Evolutionary conservation across 352 stramenopile genomes (phyloP), one percentile per base, ranked within the genome.

Genomic region (Globisporangium barbulae): DNA sequence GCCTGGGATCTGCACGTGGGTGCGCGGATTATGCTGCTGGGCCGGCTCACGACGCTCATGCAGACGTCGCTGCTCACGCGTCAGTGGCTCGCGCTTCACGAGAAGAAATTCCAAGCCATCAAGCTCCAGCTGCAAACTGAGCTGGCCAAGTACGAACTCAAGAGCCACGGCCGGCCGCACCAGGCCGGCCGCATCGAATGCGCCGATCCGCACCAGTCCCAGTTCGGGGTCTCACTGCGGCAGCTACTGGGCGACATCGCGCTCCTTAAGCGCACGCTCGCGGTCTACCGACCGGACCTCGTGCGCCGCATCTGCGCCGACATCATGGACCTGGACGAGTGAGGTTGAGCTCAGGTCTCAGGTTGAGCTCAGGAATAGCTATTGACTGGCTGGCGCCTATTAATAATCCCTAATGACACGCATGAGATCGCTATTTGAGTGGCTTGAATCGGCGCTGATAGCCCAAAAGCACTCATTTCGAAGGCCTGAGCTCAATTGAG

Each of bases 1-100:
- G 77, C 72, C 42, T 91, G 81, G 77, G 84, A 93, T 35, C 69
- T 93, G 44, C 76, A 88, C 53, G 78, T 90, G 60, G 84, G 84
- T 37, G 82, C 80, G 15, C 75, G 82, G 5, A 72, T 93, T 22
- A 63, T 72, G 7, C 53, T 93, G 7, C 70, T 93, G 8, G 84
- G 84, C 0, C 80, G 82, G 1, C 61, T 64, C 37, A 91, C 79
- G 47, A 93, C 84, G n/a, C 64, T 93, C 50, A 84, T 83, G 64
- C 84, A 93, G 59, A 75, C 80, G 5, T 90, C 77, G 62, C 63
- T 90, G 31, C 79, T 91, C 52, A 93, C 84, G n/a, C 73, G 75
- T 10, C 76, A 89, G 63, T 93, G 84, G 84, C 66, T 90, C 9
- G 65, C 75, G 35, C 49, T 84, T n/a, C 76, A 93, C 42, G 73